Evolutionary conservation across 1,284 basidiomycete genomes (phyloP).

Genomic region (Earliella scabrosa): DNA sequence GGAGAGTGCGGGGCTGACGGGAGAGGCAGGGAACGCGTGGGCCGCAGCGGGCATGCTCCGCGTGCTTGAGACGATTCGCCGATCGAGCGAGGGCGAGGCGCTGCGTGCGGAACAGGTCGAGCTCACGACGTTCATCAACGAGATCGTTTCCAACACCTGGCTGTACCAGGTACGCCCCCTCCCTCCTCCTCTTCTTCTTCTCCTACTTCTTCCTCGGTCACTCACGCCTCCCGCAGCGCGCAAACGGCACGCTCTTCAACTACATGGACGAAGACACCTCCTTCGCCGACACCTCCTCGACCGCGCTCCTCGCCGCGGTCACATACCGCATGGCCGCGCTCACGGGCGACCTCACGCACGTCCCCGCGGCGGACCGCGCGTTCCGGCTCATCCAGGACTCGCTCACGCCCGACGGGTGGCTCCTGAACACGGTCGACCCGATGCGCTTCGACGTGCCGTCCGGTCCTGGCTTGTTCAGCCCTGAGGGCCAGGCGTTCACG

Average conservation of each 20-base stretch:
- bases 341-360: constrained; percentile 35
- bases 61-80: constrained; percentile 58
- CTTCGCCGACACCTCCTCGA: constrained; percentile 55
- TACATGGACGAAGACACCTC: constrained; percentile 48
- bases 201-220: no score
- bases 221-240: constrained; percentile 36
- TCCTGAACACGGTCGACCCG: constrained; percentile 70
- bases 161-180: constrained; percentile 44
- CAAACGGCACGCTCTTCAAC: constrained; percentile 51
- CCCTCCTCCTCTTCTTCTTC: no score
- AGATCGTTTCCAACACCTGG: constrained; percentile 59
- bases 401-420: constrained; percentile 51
- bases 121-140: constrained; percentile 58
- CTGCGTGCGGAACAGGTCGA: constrained; percentile 50
- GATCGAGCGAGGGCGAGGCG: constrained; percentile 43
- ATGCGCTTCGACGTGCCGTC: constrained; percentile 51
- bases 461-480: constrained; percentile 47
- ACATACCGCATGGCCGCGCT: constrained; percentile 47
- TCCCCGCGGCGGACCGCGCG: constrained; percentile 48
- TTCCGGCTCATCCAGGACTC: constrained; percentile 41
- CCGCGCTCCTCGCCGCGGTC: constrained; percentile 55
- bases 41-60: constrained; percentile 70
- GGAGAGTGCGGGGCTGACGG: no score
- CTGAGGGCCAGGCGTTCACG: constrained; percentile 70
- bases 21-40: constrained; percentile 72